Evolutionary conservation across 306 rosid species (phyloP).

Genomic region (Citrullus mucosospermus): DNA sequence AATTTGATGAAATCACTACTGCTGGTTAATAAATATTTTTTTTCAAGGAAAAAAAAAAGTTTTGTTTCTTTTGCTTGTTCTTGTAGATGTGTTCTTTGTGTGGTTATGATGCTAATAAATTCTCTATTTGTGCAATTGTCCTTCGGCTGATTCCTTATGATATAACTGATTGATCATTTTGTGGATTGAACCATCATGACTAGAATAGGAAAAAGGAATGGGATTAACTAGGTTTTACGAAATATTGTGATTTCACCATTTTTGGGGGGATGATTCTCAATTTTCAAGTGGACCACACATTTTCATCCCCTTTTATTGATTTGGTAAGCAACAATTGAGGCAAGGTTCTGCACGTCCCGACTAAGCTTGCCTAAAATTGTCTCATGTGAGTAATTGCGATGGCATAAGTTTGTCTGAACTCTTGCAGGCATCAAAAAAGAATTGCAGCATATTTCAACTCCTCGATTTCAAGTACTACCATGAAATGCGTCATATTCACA

Average conservation of each 20-base stretch:
- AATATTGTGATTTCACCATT: background rate
- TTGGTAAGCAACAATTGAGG: background rate
- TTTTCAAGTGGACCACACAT: background rate
- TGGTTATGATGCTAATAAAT: background rate
- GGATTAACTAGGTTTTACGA: background rate
- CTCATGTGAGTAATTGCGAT: background rate
- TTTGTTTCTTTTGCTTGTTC: background rate
- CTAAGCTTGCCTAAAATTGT: background rate
- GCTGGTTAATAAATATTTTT: too few species aligned
- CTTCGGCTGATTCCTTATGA: background rate
- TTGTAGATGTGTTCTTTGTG: background rate
- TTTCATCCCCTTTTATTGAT: background rate
- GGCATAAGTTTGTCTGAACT: background rate
- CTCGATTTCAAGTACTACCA: background rate
- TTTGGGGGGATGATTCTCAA: background rate
- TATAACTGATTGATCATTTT: background rate
- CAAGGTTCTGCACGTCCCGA: too few species aligned
- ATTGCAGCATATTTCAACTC: background rate
- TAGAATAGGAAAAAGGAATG: background rate
- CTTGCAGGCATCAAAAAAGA: background rate
- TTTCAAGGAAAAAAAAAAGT: background rate
- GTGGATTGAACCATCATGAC: too few species aligned
- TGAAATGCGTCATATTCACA: too few species aligned
- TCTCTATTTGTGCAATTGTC: background rate
- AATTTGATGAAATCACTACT: background rate